Percentiles rank a stretch among this genome's conserved stretches.
Conservation (phyloP, 495 filamentous ascomycete species). For the Lasiosphaeris hirsuta region DNA sequence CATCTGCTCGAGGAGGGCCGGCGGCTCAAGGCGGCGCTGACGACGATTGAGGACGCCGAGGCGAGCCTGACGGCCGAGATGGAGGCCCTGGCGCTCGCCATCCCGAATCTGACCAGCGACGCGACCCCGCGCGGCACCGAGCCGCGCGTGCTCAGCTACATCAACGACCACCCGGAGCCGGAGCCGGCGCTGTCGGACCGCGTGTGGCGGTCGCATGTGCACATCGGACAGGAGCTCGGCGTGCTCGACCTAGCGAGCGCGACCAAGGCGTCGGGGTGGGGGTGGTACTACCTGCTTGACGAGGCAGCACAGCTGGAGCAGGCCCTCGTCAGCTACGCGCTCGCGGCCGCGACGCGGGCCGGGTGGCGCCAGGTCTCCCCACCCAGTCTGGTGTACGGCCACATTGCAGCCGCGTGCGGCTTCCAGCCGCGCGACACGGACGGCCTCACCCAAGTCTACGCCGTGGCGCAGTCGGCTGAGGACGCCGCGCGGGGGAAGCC, state of each 20-base stretch:
- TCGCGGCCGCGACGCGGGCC: constrained; percentile 61
- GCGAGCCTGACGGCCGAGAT: constrained; percentile 61
- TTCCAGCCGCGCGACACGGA: constrained; percentile 90
- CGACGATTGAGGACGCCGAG: constrained; percentile 58
- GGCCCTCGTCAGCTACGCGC: constrained; percentile 82
- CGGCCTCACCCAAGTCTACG: constrained; percentile 88
- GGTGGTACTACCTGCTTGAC: constrained; percentile 91
- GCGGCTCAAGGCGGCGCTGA: constrained; percentile 62
- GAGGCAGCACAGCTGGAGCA: constrained; percentile 90
- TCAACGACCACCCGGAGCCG: constrained; percentile 69
- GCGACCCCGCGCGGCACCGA: constrained; percentile 70
- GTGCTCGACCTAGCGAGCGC: constrained; percentile 83
- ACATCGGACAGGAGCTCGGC: constrained; percentile 75
- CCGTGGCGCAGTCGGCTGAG: constrained; percentile 57
- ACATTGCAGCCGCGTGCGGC: constrained; percentile 85
- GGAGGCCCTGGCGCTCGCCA: constrained; percentile 65
- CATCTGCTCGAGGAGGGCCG: constrained; percentile 63
- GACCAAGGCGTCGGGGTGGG: constrained; percentile 80
- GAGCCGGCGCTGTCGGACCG: constrained; percentile 47
- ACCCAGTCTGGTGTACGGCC: constrained; percentile 86
- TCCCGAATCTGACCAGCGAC: constrained; percentile 81
- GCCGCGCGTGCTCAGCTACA: constrained; percentile 54
- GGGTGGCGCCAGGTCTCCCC: constrained; percentile 78
- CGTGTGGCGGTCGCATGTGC: constrained; percentile 66
- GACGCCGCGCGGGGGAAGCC: constrained; percentile 61